These are phyloP conservation scores for Syzygium oleosum DNA, from an alignment of 345 rosid species.

Conservation along the genomic window DNA sequence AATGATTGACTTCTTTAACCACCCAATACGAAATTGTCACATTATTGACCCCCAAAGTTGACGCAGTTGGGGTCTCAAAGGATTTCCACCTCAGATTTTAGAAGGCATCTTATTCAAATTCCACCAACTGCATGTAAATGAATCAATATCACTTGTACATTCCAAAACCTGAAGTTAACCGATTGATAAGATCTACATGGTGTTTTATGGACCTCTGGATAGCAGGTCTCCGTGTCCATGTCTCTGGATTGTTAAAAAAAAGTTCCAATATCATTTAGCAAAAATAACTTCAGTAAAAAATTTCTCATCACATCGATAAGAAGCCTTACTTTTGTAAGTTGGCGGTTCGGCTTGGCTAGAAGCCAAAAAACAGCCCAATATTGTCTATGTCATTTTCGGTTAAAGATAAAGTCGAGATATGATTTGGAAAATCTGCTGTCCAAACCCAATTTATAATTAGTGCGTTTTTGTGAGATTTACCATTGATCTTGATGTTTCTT, in stretches of 20 bases:
- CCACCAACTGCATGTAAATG: neutral
- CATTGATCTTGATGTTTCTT: neutral
- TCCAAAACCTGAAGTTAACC: no score
- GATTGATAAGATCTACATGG: no score
- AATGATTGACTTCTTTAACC: neutral
- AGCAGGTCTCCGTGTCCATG: no score
- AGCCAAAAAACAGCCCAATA: neutral
- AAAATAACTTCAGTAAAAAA: neutral
- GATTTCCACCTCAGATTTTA: no score
- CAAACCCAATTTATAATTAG: neutral
- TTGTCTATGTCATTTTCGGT: neutral
- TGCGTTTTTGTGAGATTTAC: neutral
- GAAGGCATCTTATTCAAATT: neutral
- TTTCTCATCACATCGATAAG: neutral
- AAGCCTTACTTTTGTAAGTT: neutral
- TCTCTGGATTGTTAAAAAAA: no score
- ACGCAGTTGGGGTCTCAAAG: neutral
- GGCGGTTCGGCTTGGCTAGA: neutral
- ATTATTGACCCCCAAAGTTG: neutral
- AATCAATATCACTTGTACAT: no score
- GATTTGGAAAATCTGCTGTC: neutral
- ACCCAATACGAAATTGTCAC: neutral
- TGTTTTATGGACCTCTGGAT: no score
- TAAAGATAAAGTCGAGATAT: neutral
- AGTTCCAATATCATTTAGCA: neutral